phyloP scores from a whole-genome alignment of 176 grass and related monocot species.

The Metroxylon sagu region DNA sequence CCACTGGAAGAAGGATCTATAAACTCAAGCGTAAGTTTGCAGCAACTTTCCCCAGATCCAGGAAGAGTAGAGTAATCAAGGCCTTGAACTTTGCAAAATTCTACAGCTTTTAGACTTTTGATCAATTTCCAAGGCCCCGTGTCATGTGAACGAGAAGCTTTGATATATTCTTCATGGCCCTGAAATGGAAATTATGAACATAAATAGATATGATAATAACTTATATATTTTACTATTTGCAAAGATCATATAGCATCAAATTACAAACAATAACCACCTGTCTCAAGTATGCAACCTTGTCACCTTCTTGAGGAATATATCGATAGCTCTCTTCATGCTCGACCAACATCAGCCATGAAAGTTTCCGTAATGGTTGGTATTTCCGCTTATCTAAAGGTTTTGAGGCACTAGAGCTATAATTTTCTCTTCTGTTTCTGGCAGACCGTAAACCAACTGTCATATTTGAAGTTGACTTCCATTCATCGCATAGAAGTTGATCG shows the following conservation, averaged over 20 bases:
- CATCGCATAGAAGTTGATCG: slow-evolving; percentile 30
- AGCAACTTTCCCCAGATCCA: slow-evolving; percentile 91
- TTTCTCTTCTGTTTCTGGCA: slow-evolving; percentile 74
- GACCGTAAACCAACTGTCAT: slow-evolving; percentile 65
- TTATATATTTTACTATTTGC: too few species aligned
- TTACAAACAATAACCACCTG: slow-evolving; percentile 49
- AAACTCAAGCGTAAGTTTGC: slow-evolving; percentile 71
- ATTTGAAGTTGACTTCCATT: slow-evolving; percentile 49
- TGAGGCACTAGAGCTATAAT: slow-evolving; percentile 31
- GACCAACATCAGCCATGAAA: slow-evolving; percentile 86
- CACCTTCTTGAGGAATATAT: slow-evolving; percentile 88
- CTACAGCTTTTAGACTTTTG: slow-evolving; percentile 63
- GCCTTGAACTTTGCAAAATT: slow-evolving; percentile 63
- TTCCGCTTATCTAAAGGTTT: slow-evolving; percentile 45
- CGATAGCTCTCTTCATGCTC: slow-evolving; percentile 92
- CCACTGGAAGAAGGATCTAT: slow-evolving; percentile 36
- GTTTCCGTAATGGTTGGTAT: slow-evolving; percentile 37
- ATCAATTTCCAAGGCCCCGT: slow-evolving; percentile 44
- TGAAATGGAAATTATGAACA: slow-evolving; percentile 15
- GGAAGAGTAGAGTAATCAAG: slow-evolving; percentile 66
- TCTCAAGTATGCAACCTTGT: slow-evolving; percentile 79
- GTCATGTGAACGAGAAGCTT: slow-evolving; percentile 22
- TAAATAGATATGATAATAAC: too few species aligned
- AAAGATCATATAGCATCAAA: neutral
- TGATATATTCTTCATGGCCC: slow-evolving; percentile 81